phyloP scores from a whole-genome alignment of 805 yeast genomes.

The Metschnikowia orientalis region DNA sequence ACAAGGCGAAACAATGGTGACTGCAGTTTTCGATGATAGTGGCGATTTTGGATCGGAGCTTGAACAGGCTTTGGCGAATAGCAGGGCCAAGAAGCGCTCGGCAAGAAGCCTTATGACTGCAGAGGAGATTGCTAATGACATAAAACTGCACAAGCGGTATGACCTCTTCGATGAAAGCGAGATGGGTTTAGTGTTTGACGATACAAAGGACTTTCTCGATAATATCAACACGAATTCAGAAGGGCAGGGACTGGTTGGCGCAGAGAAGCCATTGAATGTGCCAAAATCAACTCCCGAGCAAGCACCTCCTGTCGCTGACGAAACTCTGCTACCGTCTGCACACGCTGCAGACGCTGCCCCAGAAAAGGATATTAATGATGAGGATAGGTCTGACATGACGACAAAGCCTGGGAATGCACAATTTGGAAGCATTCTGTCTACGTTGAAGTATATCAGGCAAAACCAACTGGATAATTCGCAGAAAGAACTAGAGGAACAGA shows the following conservation, averaged over 20 bases:
- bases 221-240: no score
- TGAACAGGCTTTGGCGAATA: conserved; percentile 26
- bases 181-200: conserved; percentile 25
- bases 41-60: conserved; percentile 30
- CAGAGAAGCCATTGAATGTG: no score
- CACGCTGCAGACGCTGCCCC: no score
- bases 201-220: conserved; percentile 39
- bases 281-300: no score
- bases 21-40: conserved; percentile 17
- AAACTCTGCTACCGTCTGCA: no score
- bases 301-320: no score
- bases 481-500: conserved; percentile 7
- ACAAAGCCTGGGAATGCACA: no score
- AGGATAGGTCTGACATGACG: no score
- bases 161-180: conserved; percentile 16
- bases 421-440: conserved; percentile 13
- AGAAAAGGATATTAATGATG: no score
- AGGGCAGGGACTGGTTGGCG: no score
- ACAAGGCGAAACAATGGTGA: conserved; percentile 24
- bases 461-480: background rate
- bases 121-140: conserved; percentile 36
- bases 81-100: conserved; percentile 27
- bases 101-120: conserved; percentile 25
- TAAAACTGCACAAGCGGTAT: conserved; percentile 22
- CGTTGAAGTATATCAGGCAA: conserved; percentile 15